These are phyloP conservation scores for Lipomyces orientalis DNA, from an alignment of 805 yeast species.

Conservation along the genomic window DNA sequence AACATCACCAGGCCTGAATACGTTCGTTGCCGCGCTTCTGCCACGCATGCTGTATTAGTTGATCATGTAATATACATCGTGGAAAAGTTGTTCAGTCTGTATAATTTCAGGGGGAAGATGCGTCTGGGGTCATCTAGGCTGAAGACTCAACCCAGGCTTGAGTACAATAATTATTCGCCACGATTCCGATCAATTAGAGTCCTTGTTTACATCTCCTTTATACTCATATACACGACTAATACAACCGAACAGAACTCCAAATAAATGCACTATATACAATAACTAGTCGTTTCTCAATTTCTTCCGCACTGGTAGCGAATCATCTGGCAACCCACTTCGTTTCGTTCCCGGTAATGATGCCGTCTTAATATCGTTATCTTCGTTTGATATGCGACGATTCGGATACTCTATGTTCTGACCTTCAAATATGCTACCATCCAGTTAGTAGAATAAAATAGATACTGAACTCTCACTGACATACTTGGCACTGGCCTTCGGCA, in stretches of 20 bases:
- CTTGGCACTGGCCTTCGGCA: slow-evolving; percentile 69
- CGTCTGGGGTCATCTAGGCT: no score
- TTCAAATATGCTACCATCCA: slow-evolving; percentile 62
- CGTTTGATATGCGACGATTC: slow-evolving; percentile 80
- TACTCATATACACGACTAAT: background rate
- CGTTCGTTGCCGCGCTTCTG: background rate
- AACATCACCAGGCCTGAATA: slow-evolving; percentile 7
- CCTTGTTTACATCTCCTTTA: background rate
- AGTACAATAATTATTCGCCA: no score
- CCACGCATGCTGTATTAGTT: background rate
- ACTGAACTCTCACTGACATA: slow-evolving; percentile 15
- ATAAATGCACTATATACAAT: background rate
- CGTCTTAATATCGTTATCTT: slow-evolving; percentile 75
- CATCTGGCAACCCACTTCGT: slow-evolving; percentile 42
- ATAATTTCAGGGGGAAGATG: no score
- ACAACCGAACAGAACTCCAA: background rate
- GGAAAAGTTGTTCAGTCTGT: no score
- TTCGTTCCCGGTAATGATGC: slow-evolving; percentile 45
- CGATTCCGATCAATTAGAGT: background rate
- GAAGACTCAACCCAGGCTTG: no score
- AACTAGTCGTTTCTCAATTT: slow-evolving; percentile 24
- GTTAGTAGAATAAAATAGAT: background rate
- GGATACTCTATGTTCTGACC: slow-evolving; percentile 79
- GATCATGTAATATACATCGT: no score
- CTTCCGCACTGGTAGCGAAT: slow-evolving; percentile 31